Conservation (phyloP, 75 land plant species). For the Selaginella tamariscina region DNA sequence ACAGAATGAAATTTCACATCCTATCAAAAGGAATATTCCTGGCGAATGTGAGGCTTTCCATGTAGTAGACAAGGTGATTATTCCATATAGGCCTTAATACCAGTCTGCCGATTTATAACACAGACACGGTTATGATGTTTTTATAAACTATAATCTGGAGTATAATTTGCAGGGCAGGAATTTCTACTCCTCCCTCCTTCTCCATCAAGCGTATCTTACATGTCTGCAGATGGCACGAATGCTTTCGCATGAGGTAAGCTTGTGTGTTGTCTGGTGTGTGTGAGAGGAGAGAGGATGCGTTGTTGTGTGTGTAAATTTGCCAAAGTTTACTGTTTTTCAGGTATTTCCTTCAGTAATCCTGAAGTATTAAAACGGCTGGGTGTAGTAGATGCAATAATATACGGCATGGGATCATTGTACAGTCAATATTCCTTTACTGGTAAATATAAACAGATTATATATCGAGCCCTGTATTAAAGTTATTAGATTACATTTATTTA, state of each 20-base stretch:
- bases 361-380: constrained; percentile 60
- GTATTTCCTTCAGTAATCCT: constrained; percentile 70
- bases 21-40: constrained; percentile 16
- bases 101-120: too few relatives aligned
- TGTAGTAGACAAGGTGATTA: constrained; percentile 49
- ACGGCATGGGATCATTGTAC: constrained; percentile 97
- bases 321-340: too few relatives aligned
- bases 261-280: too few relatives aligned
- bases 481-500: background rate
- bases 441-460: too few relatives aligned
- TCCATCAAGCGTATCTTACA: constrained; percentile 83
- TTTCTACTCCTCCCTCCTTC: constrained; percentile 45
- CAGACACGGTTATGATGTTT: too few relatives aligned
- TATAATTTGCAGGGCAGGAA: constrained; percentile 18
- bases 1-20: constrained; percentile 99
- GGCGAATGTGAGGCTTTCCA: constrained; percentile 14
- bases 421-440: constrained; percentile 94
- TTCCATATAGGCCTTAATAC: too few relatives aligned
- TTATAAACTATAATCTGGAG: too few relatives aligned
- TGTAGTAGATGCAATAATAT: constrained; percentile 74
- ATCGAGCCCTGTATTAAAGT: too few relatives aligned
- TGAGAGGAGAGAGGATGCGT: too few relatives aligned
- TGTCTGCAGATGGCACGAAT: constrained; percentile 92
- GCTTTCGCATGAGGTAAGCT: constrained; percentile 80
- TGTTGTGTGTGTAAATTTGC: too few relatives aligned